Percentiles rank a stretch among this genome's conserved stretches.
Evolutionary conservation across 2,329 filamentous ascomycete genomes (phyloP).

Genomic region (Coniochaeta sp.): DNA sequence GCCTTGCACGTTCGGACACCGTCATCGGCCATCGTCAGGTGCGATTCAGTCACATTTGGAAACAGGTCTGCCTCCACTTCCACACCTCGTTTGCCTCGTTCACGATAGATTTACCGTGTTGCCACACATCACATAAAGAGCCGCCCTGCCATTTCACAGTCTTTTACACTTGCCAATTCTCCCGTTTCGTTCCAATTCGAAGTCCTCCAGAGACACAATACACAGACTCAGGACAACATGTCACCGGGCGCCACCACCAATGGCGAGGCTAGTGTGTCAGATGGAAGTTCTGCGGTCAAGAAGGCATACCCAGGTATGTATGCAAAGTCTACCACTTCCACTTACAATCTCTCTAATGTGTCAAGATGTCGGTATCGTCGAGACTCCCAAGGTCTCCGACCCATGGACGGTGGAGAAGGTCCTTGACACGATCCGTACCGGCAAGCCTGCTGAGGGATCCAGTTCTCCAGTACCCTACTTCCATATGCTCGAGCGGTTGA

Average conservation of each 20-base stretch:
- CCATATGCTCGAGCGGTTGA: conserved; percentile 86
- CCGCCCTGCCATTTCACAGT: background rate
- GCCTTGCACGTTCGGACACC: background rate
- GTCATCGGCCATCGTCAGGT: background rate
- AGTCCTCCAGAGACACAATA: background rate
- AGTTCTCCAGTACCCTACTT: conserved; percentile 83
- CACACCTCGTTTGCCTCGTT: background rate
- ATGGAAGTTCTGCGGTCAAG: no score
- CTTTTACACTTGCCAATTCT: no score
- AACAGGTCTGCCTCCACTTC: background rate
- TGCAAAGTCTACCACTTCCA: no score
- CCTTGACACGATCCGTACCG: conserved; percentile 53
- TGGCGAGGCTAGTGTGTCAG: background rate
- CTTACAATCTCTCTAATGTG: no score
- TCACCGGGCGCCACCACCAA: background rate
- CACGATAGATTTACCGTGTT: no score
- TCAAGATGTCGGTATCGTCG: conserved; percentile 26
- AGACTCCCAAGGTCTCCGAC: conserved; percentile 31
- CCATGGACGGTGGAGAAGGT: conserved; percentile 55
- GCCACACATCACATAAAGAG: background rate
- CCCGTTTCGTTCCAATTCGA: background rate
- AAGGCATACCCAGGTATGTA: no score
- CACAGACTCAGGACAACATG: background rate
- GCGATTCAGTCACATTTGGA: background rate
- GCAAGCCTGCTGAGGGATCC: conserved; percentile 51